A percentile compares a stretch with the other conserved stretches of the same genome.
Evolutionary conservation across 345 rosid species (phyloP).

Genomic region (Cardiospermum halicacabum): DNA sequence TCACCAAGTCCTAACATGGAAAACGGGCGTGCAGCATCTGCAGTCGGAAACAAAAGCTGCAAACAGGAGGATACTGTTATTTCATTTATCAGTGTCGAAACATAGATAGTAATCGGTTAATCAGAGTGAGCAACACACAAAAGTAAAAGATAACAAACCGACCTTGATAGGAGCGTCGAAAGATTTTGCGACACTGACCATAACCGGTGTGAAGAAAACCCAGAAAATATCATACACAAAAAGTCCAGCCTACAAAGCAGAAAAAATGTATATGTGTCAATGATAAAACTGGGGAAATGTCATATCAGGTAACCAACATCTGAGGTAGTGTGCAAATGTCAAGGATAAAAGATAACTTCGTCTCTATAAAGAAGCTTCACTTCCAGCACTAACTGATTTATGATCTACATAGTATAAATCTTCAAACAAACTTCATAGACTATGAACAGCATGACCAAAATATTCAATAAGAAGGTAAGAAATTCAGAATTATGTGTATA

Average conservation of each 20-base stretch:
- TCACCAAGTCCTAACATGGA: constrained; percentile 99
- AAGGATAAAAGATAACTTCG: no score
- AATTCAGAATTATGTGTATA: not conserved
- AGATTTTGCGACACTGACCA: constrained; percentile 99
- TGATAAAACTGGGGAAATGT: no score
- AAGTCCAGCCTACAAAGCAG: constrained; percentile 74
- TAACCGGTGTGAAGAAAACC: constrained; percentile 99
- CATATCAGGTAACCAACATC: no score
- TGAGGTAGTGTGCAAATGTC: no score
- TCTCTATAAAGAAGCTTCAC: no score
- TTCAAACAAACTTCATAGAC: no score
- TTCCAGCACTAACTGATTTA: no score
- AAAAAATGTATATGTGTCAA: constrained; percentile 1
- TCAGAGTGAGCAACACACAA: not conserved
- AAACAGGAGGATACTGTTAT: constrained; percentile 2
- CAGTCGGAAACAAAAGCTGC: constrained; percentile 96
- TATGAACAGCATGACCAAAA: not conserved
- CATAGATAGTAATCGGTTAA: not conserved
- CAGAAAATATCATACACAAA: constrained; percentile 96
- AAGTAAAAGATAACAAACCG: constrained; percentile 21
- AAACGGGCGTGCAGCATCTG: constrained; percentile 66
- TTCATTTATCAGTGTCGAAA: not conserved
- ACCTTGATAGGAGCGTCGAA: constrained; percentile 99
- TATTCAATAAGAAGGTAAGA: not conserved
- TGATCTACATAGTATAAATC: no score